These are phyloP conservation scores for Thuja plicata DNA, from an alignment of 83 land plant species.

Conservation along the genomic window DNA sequence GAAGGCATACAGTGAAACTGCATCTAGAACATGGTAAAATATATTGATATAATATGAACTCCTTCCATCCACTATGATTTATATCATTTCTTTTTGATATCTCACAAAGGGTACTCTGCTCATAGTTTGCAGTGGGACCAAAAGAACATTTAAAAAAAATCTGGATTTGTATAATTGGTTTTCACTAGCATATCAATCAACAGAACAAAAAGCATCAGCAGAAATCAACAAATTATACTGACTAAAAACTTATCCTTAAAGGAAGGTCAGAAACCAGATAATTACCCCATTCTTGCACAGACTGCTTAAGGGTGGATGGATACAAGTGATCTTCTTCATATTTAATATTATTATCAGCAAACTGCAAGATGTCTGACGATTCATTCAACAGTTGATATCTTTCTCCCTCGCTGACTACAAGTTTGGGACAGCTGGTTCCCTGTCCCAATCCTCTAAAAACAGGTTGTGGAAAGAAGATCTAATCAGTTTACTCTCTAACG, in stretches of 20 bases:
- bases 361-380: slow-evolving; percentile 38
- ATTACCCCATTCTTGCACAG: slow-evolving; percentile 41
- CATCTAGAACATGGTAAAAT: neutral
- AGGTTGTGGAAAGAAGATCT: neutral
- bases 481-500: neutral
- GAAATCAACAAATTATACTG: neutral
- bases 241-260: too few species aligned
- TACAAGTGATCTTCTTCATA: slow-evolving; percentile 32
- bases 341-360: slow-evolving; percentile 31
- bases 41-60: neutral
- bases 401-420: slow-evolving; percentile 28
- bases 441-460: slow-evolving; percentile 40
- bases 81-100: neutral
- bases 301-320: slow-evolving; percentile 26
- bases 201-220: neutral
- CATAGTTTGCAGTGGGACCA: neutral
- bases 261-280: neutral
- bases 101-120: neutral
- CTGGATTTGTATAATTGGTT: neutral
- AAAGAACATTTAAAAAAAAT: neutral
- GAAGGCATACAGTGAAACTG: neutral
- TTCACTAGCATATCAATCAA: neutral
- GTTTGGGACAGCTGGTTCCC: slow-evolving; percentile 52
- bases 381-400: slow-evolving; percentile 31
- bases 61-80: neutral